phyloP scores from a whole-genome alignment of 2,329 filamentous ascomycete species.

The Ophiostoma fasciatum region DNA sequence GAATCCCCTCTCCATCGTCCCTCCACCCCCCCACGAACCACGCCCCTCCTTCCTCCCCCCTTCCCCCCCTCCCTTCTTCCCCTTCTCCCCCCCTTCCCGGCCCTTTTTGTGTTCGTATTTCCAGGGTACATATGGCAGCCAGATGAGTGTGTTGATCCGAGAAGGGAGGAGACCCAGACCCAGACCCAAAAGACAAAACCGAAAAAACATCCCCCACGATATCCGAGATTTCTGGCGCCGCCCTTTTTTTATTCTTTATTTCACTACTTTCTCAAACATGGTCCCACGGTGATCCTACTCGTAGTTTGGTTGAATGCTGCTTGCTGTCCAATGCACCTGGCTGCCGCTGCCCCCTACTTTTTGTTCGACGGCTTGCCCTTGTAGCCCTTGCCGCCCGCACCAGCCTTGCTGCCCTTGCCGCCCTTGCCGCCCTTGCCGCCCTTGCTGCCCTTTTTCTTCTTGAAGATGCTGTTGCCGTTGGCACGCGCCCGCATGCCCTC shows the following conservation, averaged over 20 bases:
- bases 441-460: conserved; percentile 21
- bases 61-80: not conserved
- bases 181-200: too few relatives aligned
- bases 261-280: not conserved
- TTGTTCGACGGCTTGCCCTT: too few relatives aligned
- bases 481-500: conserved; percentile 63
- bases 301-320: too few relatives aligned
- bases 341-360: not conserved
- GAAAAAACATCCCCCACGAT: conserved; percentile 1
- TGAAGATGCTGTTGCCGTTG: conserved; percentile 46
- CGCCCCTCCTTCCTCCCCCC: not conserved
- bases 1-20: too few relatives aligned
- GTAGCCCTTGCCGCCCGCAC: conserved; percentile 15
- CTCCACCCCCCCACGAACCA: too few relatives aligned
- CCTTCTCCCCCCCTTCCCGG: not conserved
- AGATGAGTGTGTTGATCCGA: conserved; percentile 4
- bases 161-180: too few relatives aligned
- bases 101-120: conserved; percentile 3
- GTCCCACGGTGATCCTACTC: too few relatives aligned
- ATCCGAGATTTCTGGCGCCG: conserved; percentile 1
- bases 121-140: conserved; percentile 6
- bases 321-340: not conserved
- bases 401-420: conserved; percentile 21
- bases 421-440: conserved; percentile 24
- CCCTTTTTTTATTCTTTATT: not conserved